Evolutionary conservation across 305 asterid species (phyloP), one percentile per base, ranked within the genome.

Genomic region (Euphrasia arctica): DNA sequence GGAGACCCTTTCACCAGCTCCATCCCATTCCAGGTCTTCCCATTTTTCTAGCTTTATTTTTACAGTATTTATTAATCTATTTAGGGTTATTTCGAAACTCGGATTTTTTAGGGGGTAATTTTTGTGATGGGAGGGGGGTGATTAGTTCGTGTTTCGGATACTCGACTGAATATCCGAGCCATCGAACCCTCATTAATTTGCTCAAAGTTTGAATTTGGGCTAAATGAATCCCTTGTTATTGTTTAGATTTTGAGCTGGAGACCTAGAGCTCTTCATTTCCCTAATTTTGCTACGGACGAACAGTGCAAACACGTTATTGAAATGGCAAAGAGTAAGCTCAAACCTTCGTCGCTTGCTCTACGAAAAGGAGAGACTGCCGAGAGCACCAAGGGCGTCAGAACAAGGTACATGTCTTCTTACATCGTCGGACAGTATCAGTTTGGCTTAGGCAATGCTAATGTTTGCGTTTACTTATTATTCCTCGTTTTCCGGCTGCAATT

Each of bases 191-290:
- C 13, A 2, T 45, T 12, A 9, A 45, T 29, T 13, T 59, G 51
- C 5, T 32, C 14, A 61, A 54, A 27, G 22, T 42, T 41, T n/a
- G 34, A 28, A 12, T 60, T 62, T 54, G 59, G 42, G 68, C 68
- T 51, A 60, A 61, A 15, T 22, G 27, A 41, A 51, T 50, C 14
- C 31, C 48, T 28, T 15, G 62, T 57, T 55, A 51, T 56, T 62
- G 57, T 70, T 77, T 76, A 89, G 96, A 75, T 87, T 41, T 73
- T 89, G 82, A 89, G 96, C 73, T 80, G 92, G 96, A 77, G 47
- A 13, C 96, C 96, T 34, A 83, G 95, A 13, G 87, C 91, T 27
- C 27, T 87, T 18, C 82, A 86, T 74, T 89, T 80, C 66, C 93
- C 93, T 25, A 80, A 85, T 72, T 89, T 89, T 77, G 96, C 90